These are phyloP conservation scores for Taphrina communis DNA, from an alignment of 1,139 yeast species.

Conservation along the genomic window DNA sequence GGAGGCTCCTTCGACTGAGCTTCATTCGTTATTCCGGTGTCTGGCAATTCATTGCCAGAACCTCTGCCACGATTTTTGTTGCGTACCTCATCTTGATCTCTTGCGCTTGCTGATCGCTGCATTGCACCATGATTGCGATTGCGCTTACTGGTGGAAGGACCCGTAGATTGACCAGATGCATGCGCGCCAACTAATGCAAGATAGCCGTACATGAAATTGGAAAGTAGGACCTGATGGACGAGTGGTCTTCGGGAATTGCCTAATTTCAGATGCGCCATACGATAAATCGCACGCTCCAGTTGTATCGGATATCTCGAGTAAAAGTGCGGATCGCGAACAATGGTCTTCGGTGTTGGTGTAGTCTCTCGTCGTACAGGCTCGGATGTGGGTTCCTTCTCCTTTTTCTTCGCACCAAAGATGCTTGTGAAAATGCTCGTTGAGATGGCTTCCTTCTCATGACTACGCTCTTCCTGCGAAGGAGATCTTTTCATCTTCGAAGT, in stretches of 20 bases:
- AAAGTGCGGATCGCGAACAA: constrained; percentile 29
- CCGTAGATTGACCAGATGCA: constrained; percentile 19
- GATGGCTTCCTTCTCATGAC: constrained; percentile 21
- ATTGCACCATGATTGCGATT: background rate
- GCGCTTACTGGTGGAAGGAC: constrained; percentile 7
- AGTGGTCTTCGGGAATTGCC: constrained; percentile 92
- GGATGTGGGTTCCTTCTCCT: constrained; percentile 22
- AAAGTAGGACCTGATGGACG: constrained; percentile 85
- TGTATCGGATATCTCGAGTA: constrained; percentile 77
- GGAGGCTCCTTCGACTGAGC: background rate
- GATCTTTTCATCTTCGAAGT: constrained; percentile 16
- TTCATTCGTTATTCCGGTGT: background rate
- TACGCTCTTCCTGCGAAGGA: constrained; percentile 12
- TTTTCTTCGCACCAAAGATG: constrained; percentile 36
- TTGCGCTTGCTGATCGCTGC: constrained; percentile 1
- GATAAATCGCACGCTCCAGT: constrained; percentile 91
- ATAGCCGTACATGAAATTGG: constrained; percentile 97
- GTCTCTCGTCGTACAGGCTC: constrained; percentile 5
- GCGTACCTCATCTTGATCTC: constrained; percentile 1
- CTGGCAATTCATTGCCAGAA: background rate
- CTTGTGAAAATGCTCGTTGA: constrained; percentile 34
- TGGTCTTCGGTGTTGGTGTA: constrained; percentile 8
- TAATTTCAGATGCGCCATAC: constrained; percentile 86
- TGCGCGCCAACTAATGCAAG: constrained; percentile 77
- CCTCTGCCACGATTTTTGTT: background rate